These are phyloP conservation scores for Jacaranda copaia DNA, from an alignment of 257 asterid species.

Conservation along the genomic window DNA sequence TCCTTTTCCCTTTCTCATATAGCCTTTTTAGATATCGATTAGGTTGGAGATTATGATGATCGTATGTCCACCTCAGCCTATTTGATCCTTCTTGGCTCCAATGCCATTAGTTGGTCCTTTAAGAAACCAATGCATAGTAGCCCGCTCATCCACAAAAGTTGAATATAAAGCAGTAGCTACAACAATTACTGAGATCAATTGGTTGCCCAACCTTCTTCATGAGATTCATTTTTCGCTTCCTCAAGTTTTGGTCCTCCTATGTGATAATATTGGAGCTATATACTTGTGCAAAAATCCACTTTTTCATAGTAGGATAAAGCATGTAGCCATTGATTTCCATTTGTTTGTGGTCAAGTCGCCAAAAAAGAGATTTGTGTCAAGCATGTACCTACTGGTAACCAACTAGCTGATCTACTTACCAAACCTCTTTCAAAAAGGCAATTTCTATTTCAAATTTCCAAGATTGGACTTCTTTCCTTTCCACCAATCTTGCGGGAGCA, in stretches of 20 bases:
- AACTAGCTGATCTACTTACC: too few species aligned
- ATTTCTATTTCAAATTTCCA: too few species aligned
- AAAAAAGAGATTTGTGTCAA: too few species aligned
- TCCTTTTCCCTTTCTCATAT: background rate
- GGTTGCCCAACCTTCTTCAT: background rate
- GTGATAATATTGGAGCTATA: background rate
- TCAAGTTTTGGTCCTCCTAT: too few species aligned
- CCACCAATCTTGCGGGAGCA: too few species aligned
- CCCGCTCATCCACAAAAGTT: background rate
- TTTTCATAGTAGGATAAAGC: background rate
- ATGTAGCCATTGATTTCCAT: background rate
- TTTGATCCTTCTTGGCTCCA: background rate
- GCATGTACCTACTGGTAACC: too few species aligned
- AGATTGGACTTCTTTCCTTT: too few species aligned
- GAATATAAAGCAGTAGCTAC: background rate
- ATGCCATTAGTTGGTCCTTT: background rate
- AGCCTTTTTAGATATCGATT: background rate
- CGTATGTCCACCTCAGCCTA: background rate
- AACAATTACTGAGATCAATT: too few species aligned
- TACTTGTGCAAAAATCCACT: background rate
- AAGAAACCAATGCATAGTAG: background rate
- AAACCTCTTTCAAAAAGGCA: too few species aligned
- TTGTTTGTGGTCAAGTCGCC: background rate
- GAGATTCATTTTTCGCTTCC: background rate
- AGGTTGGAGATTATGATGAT: background rate